phyloP scores from a whole-genome alignment of 768 basidiomycete species.

The Tulasnella sp. region DNA sequence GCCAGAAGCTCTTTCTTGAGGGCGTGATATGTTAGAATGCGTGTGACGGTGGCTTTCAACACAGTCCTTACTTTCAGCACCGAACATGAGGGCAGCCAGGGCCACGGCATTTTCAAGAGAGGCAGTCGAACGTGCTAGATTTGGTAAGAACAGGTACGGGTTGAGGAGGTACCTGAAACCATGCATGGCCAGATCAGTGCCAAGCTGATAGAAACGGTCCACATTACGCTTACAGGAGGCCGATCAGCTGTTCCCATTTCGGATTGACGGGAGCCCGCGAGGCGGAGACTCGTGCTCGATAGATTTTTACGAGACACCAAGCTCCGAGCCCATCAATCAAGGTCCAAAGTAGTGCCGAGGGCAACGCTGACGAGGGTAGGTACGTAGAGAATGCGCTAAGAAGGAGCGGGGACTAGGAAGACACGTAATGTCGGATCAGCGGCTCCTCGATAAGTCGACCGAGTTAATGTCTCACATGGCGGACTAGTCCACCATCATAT shows the following conservation, averaged over 20 bases:
- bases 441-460: not conserved
- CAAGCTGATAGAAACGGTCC: not conserved
- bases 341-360: constrained; percentile 69
- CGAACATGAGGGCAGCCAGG: constrained; percentile 69
- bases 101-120: constrained; percentile 77
- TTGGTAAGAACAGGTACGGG: constrained; percentile 82
- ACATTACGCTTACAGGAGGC: constrained; percentile 58
- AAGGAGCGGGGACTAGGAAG: constrained; percentile 72
- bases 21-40: not conserved
- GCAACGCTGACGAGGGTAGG: constrained; percentile 56
- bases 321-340: constrained; percentile 68
- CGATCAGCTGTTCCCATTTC: constrained; percentile 64
- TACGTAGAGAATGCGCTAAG: constrained; percentile 75
- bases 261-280: constrained; percentile 51
- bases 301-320: constrained; percentile 67
- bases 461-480: constrained; percentile 63
- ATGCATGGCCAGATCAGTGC: not conserved
- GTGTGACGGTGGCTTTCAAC: not conserved
- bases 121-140: constrained; percentile 80
- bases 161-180: constrained; percentile 78
- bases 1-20: constrained; percentile 59
- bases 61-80: constrained; percentile 58
- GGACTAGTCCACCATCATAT: constrained; percentile 82
- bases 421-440: constrained; percentile 22
- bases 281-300: constrained; percentile 51